Evolutionary conservation across 805 yeast species (phyloP), one percentile per base, ranked within the genome.

Genomic region (Maudiozyma pseudohumilis): DNA sequence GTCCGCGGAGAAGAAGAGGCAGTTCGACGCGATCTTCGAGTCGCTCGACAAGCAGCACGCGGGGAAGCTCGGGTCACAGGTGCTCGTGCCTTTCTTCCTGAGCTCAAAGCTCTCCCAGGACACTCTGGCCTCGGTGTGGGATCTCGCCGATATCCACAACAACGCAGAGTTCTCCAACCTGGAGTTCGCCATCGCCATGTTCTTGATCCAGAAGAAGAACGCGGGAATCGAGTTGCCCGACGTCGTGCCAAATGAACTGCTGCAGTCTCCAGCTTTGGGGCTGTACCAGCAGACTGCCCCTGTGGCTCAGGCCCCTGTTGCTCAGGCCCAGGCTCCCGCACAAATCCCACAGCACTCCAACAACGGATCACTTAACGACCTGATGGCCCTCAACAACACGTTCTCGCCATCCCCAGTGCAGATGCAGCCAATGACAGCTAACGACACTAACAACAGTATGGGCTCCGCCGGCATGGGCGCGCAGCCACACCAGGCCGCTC

Each of bases 161-260:
- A 75, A 83, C 31, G 96, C 96, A 19, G 71, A 71, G 29, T 86
- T 92, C 53, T 70, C 84, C 34, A 75, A 72, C 50, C 68, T 75
- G 46, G 98, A 92, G 58, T 92, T 92, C 59, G 78, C 94, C 3
- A 80, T 92, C 53, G 96, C 97, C 13, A 80, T 92, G 85, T 89
- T 80, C 55, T 71, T 92, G 47, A 92, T 92, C 7, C 94, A 87
- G 61, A 83, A 80, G 60, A 80, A 74, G 51, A 67, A 88, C 41
- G 71, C 82, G 2, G 97, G 97, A 15, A 67, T 66, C 26, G 77
- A 73, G 20, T 67, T 92, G 45, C 97, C 98, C 2, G 75, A 75
- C 40, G 71, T 78, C 11, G 74, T 87, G 17, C 96, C 96, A 2
- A 72, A 72, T 15, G 68, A 75, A 19, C 65, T 88, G 48, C 53